Conservation (phyloP, 345 rosid genomes). For the thale cress (Arabidopsis thaliana) region DNA sequence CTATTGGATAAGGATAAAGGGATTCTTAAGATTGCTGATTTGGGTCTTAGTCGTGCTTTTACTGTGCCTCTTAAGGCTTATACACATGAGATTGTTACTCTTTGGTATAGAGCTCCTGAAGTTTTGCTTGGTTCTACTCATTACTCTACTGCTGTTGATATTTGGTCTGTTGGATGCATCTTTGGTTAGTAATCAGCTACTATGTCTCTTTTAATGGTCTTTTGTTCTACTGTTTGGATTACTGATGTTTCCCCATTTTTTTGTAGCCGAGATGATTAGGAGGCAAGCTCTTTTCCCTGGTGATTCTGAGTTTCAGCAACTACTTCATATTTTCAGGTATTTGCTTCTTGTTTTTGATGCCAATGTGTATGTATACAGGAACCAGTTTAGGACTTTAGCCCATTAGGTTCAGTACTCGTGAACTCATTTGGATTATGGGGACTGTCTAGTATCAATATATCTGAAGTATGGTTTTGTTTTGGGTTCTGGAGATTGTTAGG, state of each 20-base stretch:
- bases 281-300: constrained; percentile 91
- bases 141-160: constrained; percentile 92
- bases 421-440: not conserved
- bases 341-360: constrained; percentile 18
- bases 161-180: constrained; percentile 99
- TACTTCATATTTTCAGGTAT: constrained; percentile 95
- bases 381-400: not conserved
- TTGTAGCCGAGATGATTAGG: constrained; percentile 82
- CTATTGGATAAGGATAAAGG: constrained; percentile 83
- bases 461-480: constrained; percentile 1
- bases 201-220: not conserved
- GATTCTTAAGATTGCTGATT: constrained; percentile 96
- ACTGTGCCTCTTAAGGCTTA: constrained; percentile 92
- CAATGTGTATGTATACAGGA: not conserved
- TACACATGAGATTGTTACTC: constrained; percentile 96
- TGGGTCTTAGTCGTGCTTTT: constrained; percentile 94
- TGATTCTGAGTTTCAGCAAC: constrained; percentile 94
- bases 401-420: not conserved
- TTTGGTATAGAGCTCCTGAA: constrained; percentile 98
- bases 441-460: not conserved
- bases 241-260: not conserved
- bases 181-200: constrained; percentile 48
- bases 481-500: constrained; percentile 50
- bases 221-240: not conserved
- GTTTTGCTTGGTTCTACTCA: constrained; percentile 92